Evolutionary conservation across 169 alveolate genomes (phyloP).

Genomic region (Plasmodium adleri): DNA sequence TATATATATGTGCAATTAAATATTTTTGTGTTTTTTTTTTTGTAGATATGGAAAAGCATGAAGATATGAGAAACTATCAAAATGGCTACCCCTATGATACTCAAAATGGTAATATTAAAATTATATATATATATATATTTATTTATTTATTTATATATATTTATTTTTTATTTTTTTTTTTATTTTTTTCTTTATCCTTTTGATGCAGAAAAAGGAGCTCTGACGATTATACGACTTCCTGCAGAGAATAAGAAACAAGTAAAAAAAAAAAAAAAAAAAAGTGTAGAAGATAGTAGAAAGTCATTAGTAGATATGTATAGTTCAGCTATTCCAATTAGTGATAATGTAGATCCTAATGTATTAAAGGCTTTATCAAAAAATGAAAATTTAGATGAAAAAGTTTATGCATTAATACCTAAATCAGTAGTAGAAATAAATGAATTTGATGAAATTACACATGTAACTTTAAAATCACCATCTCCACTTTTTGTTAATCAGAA

Average conservation of each 20-base stretch:
- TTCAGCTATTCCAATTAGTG: conserved; percentile 72
- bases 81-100: conserved; percentile 36
- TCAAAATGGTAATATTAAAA: conserved; percentile 18
- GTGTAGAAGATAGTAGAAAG: conserved; percentile 12
- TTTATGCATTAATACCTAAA: conserved; percentile 75
- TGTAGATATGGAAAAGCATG: conserved; percentile 39
- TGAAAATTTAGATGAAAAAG: conserved; percentile 33
- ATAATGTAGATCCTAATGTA: conserved; percentile 58
- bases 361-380: conserved; percentile 61
- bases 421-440: conserved; percentile 71
- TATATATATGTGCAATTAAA: background rate
- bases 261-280: conserved; percentile 69
- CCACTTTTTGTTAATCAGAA: conserved; percentile 70
- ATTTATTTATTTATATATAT: background rate
- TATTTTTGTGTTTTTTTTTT: background rate
- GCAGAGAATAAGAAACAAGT: conserved; percentile 74
- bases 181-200: background rate
- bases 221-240: conserved; percentile 65
- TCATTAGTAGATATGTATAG: conserved; percentile 74
- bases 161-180: background rate
- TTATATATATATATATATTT: background rate
- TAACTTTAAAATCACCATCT: conserved; percentile 69
- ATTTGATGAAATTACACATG: conserved; percentile 68
- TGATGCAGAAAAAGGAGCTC: conserved; percentile 55
- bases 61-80: conserved; percentile 29